Base-by-base conservation (phyloP, 139 green algal genomes). In the Chlorella sorokiniana region DNA sequence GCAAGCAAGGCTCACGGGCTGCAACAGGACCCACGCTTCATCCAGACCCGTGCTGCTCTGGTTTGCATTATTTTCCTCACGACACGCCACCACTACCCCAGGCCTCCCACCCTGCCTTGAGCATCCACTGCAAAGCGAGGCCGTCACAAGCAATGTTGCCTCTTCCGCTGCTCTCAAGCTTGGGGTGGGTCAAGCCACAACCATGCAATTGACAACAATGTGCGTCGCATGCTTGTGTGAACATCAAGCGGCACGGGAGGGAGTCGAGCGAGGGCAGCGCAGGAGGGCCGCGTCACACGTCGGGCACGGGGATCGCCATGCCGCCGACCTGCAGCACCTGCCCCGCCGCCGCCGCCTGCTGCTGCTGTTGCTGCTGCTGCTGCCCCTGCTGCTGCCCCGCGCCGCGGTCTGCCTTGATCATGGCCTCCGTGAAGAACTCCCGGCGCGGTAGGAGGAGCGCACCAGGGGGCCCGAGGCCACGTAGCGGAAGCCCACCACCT, bases 391-490 rank as follows among this genome's bases (percentile, higher is more conserved):
- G 56, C n/a, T 29, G 38, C 68, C 40, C 14, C 68, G 56, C 20
- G 6, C 31, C 37, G 18, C 68, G 29, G 37, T 83, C 78, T 25
- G 35, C 37, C 67, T 83, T 77, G 65, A 82, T 48, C 91, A 97
- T 95, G 0, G 89, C 92, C 85, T 98, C 91, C 51, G 97, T 84
- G 84, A 95, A 99, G 76, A 97, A 97, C 87, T 99, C 96, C 96
- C 96, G 23, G 96, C 96, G 35, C 93, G 92, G 90, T 99, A 99
- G 4, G 90, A 96, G 4, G 93, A 98, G 16, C 96, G 89, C 61
- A 99, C 96, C 92, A 99, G 89, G 4, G 96, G 95, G 0, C 96
- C 96, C 1, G 89, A 94, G 16, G 96, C 96, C 63, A 98, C 96
- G 89, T 98, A 99, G 68, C 91, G 89, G 87, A 98, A 98, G 5